Percentiles rank a stretch among this genome's conserved stretches.
phyloP scores from a whole-genome alignment of 1,139 yeast species.

The Pichia sp. region DNA sequence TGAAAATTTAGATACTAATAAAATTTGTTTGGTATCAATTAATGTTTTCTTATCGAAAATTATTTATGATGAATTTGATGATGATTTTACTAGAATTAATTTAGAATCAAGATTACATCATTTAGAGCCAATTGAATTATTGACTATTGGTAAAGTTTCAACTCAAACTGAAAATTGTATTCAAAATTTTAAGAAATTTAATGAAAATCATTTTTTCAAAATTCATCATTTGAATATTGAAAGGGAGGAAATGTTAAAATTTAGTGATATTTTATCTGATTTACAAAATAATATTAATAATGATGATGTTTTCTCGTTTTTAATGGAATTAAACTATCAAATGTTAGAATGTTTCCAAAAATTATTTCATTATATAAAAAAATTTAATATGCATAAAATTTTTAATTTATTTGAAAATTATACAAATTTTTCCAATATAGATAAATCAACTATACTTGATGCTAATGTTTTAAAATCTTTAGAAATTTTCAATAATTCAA shows the following conservation, averaged over 20 bases:
- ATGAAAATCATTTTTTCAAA: slow-evolving; percentile 5
- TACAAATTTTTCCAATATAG: slow-evolving; percentile 41
- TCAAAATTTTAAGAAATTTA: slow-evolving; percentile 16
- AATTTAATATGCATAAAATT: slow-evolving; percentile 53
- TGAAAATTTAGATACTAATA: slow-evolving; percentile 22
- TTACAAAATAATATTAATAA: slow-evolving; percentile 8
- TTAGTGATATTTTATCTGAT: slow-evolving; percentile 1
- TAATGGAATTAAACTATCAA: slow-evolving; percentile 7
- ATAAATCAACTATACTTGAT: slow-evolving; percentile 55
- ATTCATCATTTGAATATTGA: not conserved
- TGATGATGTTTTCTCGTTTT: slow-evolving; percentile 13
- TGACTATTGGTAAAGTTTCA: slow-evolving; percentile 35
- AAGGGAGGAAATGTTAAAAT: not conserved
- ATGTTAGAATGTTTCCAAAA: slow-evolving; percentile 36
- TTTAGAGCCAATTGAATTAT: slow-evolving; percentile 68
- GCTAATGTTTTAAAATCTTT: slow-evolving; percentile 61
- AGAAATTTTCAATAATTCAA: slow-evolving; percentile 64
- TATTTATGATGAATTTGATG: slow-evolving; percentile 59
- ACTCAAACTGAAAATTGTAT: slow-evolving; percentile 29
- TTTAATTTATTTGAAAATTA: slow-evolving; percentile 48
- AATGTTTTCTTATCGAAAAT: slow-evolving; percentile 77
- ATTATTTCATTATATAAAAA: slow-evolving; percentile 47
- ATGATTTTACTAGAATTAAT: slow-evolving; percentile 45
- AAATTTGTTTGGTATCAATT: slow-evolving; percentile 52
- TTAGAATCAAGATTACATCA: slow-evolving; percentile 69